Evolutionary conservation across 23 red algal genomes (phyloP).

Genomic region (Cyanidium caldarium): DNA sequence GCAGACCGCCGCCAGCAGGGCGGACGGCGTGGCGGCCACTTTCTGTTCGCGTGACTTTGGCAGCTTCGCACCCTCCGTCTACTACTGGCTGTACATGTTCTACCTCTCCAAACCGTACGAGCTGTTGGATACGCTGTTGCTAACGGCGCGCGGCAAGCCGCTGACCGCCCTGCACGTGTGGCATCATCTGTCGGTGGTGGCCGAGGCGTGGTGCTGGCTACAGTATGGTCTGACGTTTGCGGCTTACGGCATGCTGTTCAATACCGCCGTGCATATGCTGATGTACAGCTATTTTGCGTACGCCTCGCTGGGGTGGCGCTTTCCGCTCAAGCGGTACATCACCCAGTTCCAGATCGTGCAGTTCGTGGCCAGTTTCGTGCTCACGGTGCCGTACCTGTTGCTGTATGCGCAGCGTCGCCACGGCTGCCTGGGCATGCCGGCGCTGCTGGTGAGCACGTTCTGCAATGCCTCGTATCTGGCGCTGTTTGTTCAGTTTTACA

Average conservation of each 20-base stretch:
- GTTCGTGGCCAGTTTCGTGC: constrained; percentile 63
- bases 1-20: not conserved
- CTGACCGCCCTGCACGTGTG: constrained; percentile 78
- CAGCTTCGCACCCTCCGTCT: not conserved
- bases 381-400: constrained; percentile 29
- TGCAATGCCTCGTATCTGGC: constrained; percentile 64
- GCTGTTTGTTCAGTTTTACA: constrained; percentile 81
- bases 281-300: constrained; percentile 88
- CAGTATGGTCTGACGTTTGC: constrained; percentile 19
- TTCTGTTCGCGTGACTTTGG: not conserved
- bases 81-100: constrained; percentile 71
- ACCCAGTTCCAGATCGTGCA: constrained; percentile 80
- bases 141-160: constrained; percentile 31
- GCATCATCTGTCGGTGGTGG: constrained; percentile 72
- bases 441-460: constrained; percentile 32
- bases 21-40: not conserved
- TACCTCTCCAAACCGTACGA: constrained; percentile 84
- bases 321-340: constrained; percentile 44
- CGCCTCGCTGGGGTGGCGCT: constrained; percentile 7
- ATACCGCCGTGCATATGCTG: constrained; percentile 65
- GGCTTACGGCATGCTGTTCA: constrained; percentile 59
- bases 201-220: constrained; percentile 66
- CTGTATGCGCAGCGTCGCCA: not conserved
- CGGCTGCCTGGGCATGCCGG: constrained; percentile 38
- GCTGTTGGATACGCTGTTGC: constrained; percentile 73